Conservation (phyloP, 2,329 filamentous ascomycete genomes). For the Xylariaceae sp. region DNA sequence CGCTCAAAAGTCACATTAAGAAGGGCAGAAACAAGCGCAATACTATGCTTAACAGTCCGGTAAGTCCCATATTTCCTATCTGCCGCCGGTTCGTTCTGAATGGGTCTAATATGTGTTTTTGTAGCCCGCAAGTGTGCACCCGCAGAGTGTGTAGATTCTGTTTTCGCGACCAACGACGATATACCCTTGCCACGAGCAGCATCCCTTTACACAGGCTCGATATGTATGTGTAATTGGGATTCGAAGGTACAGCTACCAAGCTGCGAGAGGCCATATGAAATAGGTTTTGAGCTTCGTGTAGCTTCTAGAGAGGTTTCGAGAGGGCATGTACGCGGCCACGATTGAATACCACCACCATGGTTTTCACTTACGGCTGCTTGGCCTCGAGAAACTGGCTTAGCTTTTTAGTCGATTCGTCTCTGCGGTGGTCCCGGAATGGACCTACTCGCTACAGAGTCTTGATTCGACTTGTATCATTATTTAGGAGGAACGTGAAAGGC, state of each 20-base stretch:
- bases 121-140: conserved; percentile 51
- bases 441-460: conserved; percentile 2
- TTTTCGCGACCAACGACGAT: conserved; percentile 1
- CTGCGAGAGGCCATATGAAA: conserved; percentile 1
- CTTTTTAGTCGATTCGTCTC: conserved; percentile 9
- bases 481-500: conserved; percentile 9
- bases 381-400: conserved; percentile 3
- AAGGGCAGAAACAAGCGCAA: conserved; percentile 93
- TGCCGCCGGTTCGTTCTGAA: background rate
- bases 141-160: conserved; percentile 48
- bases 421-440: conserved; percentile 11
- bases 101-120: conserved; percentile 16
- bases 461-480: conserved; percentile 11
- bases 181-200: conserved; percentile 2
- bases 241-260: background rate
- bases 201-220: background rate
- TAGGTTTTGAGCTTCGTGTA: conserved; percentile 3
- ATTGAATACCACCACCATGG: background rate
- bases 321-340: conserved; percentile 1
- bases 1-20: conserved; percentile 97
- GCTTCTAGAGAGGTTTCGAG: background rate
- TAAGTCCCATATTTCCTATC: conserved; percentile 46
- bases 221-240: background rate
- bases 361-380: background rate
- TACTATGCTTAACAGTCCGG: conserved; percentile 92